Evolutionary conservation across 2,329 filamentous ascomycete species (phyloP).

Genomic region (Tolypocladium cylindrosporum): DNA sequence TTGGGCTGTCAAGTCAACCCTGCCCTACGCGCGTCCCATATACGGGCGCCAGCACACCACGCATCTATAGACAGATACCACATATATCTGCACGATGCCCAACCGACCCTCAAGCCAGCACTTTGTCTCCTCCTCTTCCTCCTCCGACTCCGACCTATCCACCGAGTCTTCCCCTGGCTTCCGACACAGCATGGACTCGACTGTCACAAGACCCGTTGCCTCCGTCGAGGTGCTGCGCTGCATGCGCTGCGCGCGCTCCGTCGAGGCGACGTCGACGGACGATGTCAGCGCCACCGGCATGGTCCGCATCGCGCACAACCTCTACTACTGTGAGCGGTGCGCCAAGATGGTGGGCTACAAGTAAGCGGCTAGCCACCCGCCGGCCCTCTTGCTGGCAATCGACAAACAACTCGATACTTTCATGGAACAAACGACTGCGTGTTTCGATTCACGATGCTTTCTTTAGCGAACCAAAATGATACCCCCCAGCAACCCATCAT

Average conservation of each 20-base stretch:
- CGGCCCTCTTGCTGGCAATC: not conserved
- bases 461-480: not conserved
- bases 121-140: conserved; percentile 13
- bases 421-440: not conserved
- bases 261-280: conserved; percentile 52
- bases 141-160: conserved; percentile 31
- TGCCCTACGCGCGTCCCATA: not conserved
- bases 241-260: conserved; percentile 49
- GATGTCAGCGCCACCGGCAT: conserved; percentile 49
- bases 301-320: conserved; percentile 54
- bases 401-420: not conserved
- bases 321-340: conserved; percentile 57
- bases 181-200: conserved; percentile 38
- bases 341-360: conserved; percentile 55
- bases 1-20: not conserved
- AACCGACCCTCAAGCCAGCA: conserved; percentile 7
- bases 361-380: conserved; percentile 23
- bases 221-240: conserved; percentile 53
- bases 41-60: not conserved
- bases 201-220: conserved; percentile 30
- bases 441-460: not conserved
- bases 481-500: not conserved
- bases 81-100: conserved; percentile 5
- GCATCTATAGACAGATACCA: not conserved
- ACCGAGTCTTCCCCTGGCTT: conserved; percentile 18